Evolutionary conservation across 345 rosid genomes (phyloP), one percentile per base, ranked within the genome.

Genomic region (Sisymbrium irio): DNA sequence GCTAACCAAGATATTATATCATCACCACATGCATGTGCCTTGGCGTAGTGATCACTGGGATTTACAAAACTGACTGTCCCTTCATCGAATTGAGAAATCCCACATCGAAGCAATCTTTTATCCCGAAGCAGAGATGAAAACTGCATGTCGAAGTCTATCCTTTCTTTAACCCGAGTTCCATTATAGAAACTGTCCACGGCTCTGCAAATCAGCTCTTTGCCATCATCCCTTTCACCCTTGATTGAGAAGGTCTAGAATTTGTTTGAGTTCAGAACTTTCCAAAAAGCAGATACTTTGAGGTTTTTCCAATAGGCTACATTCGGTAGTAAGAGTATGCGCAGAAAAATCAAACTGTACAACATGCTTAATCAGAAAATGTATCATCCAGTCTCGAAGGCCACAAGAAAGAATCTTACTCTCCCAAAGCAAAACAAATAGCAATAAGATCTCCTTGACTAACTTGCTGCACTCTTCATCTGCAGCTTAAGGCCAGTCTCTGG

Each of bases 261-360:
- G 58, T 44, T 0, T 35, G 56, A 73, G 77, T 5, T 65, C 71
- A 55, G 20, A 11, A 36, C 49, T 10, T 45, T 36, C 65, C 19
- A 73, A 28, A 56, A 73, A 73, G 22, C 77, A 64, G 30, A 73
- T 73, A 47, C 71, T 63, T 40, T 65, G 77, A 41, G 77, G 77
- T 54, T 71, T 56, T 32, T 42, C 47, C 14, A 4, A 8, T 35
- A 73, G 10, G 49, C 0, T 47, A n/a, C 1, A 65, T 1, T 44
- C 71, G 13, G 4, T 22, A 42, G 55, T 22, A 42, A 64, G 4
- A 12, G 0, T 22, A 7, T 35, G 46, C 20, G 35, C 11, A 7
- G 49, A 65, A 65, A 64, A 65, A 9, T 25, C 64, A 56, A 45
- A 14, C 33, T 55, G 15, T 15, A 0, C 12, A 22, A 73, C 65